Conservation (phyloP, 2,329 filamentous ascomycete genomes). For the Metarhizium anisopliae region DNA sequence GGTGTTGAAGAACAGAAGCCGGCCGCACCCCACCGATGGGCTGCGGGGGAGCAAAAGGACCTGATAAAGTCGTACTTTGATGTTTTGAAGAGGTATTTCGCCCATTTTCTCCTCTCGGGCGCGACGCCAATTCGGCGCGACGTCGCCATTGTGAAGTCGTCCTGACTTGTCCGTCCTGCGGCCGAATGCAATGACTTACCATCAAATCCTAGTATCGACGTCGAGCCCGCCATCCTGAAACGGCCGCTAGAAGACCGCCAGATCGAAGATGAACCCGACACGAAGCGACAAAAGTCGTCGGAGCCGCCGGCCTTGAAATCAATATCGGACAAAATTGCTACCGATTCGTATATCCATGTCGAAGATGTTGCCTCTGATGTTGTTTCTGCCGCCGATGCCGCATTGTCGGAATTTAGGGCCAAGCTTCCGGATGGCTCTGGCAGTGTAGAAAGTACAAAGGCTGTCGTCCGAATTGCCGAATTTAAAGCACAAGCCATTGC, state of each 20-base stretch:
- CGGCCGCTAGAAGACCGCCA: slow-evolving; percentile 37
- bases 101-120: slow-evolving; percentile 3
- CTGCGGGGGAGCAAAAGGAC: slow-evolving; percentile 21
- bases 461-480: slow-evolving; percentile 36
- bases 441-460: slow-evolving; percentile 21
- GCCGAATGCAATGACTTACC: slow-evolving; percentile 18
- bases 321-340: slow-evolving; percentile 45
- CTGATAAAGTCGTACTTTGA: slow-evolving; percentile 29
- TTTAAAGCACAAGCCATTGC: slow-evolving; percentile 57
- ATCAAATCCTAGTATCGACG: slow-evolving; percentile 39
- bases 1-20: slow-evolving; percentile 17
- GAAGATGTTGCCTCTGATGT: slow-evolving; percentile 57
- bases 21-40: slow-evolving; percentile 14
- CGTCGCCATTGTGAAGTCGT: neutral
- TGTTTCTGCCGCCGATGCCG: slow-evolving; percentile 36
- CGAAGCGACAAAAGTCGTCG: slow-evolving; percentile 52
- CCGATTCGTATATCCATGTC: slow-evolving; percentile 47
- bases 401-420: slow-evolving; percentile 36
- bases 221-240: slow-evolving; percentile 44
- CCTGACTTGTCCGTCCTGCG: neutral
- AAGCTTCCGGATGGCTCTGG: slow-evolving; percentile 20
- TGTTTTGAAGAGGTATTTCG: slow-evolving; percentile 28
- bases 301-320: slow-evolving; percentile 30
- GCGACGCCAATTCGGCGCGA: neutral
- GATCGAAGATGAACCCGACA: slow-evolving; percentile 40